Evolutionary conservation across 139 green algal species (phyloP).

Genomic region (Prasinococcaceae sp.): DNA sequence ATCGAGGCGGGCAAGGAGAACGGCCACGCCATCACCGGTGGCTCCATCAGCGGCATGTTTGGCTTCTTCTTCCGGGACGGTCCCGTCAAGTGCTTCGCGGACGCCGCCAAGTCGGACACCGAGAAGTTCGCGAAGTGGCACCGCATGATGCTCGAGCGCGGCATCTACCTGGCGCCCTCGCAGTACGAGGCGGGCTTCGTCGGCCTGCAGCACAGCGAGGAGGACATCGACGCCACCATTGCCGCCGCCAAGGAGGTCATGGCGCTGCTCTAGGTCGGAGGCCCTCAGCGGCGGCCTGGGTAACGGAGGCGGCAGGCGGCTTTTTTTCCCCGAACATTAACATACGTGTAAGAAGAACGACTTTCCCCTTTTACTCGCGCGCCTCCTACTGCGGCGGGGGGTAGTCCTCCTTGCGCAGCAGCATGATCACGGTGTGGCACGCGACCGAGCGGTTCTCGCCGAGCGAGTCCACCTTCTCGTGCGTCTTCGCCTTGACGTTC

Average conservation of each 20-base stretch:
- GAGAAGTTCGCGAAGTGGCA: constrained; percentile 93
- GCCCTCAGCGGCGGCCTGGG: too few relatives aligned
- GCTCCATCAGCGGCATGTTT: constrained; percentile 94
- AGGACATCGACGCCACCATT: constrained; percentile 88
- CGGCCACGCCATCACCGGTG: constrained; percentile 73
- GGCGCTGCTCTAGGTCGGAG: constrained; percentile 14
- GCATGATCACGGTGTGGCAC: constrained; percentile 84
- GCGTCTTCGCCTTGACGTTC: constrained; percentile 98
- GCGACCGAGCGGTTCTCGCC: constrained; percentile 91
- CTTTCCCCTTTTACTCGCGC: too few relatives aligned
- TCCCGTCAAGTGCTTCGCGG: constrained; percentile 72
- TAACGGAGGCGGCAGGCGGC: too few relatives aligned
- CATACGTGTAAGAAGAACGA: too few relatives aligned
- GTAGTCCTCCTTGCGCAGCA: too few relatives aligned
- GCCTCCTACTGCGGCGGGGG: too few relatives aligned
- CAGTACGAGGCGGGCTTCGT: constrained; percentile 95
- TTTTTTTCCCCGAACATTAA: too few relatives aligned
- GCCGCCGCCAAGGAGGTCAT: constrained; percentile 48
- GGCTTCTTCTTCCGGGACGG: constrained; percentile 97
- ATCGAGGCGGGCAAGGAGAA: constrained; percentile 61
- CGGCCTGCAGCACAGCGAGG: constrained; percentile 81
- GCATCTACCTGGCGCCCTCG: constrained; percentile 90
- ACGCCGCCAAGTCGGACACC: constrained; percentile 74
- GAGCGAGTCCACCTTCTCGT: constrained; percentile 97
- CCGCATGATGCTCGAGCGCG: constrained; percentile 92